These are phyloP conservation scores for Schizothecium vesticola DNA, from an alignment of 495 filamentous ascomycete species.

Conservation along the genomic window DNA sequence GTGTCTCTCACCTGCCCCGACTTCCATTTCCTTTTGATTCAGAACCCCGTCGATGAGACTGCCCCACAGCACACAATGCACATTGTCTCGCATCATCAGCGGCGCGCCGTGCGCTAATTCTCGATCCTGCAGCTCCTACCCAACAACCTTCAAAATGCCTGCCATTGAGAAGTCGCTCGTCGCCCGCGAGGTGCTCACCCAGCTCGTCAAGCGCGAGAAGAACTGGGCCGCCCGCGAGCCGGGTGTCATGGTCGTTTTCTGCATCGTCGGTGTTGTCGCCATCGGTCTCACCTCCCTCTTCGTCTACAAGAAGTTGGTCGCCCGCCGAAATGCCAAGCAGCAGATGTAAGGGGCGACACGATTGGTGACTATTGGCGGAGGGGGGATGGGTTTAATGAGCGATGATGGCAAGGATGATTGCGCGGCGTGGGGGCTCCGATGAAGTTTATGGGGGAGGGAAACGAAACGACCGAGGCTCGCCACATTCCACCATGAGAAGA, in stretches of 20 bases:
- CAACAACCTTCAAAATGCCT: slow-evolving; percentile 35
- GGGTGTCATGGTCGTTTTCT: slow-evolving; percentile 56
- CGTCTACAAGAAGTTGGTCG: slow-evolving; percentile 39
- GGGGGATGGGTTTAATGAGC: slow-evolving; percentile 4
- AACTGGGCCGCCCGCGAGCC: slow-evolving; percentile 48
- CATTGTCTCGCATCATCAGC: not conserved
- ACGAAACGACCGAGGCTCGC: not conserved
- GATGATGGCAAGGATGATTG: slow-evolving; percentile 2
- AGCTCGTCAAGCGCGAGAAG: slow-evolving; percentile 42
- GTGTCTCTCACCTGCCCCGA: not conserved
- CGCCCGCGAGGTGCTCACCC: slow-evolving; percentile 40
- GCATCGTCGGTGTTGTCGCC: slow-evolving; percentile 50
- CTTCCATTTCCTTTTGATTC: not conserved
- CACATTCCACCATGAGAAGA: not conserved
- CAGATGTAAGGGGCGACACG: slow-evolving; percentile 8
- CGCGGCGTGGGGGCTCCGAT: not conserved
- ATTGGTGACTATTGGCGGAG: not conserved
- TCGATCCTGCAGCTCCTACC: not conserved
- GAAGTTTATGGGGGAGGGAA: not conserved
- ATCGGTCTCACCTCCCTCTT: slow-evolving; percentile 42
- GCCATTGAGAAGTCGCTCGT: slow-evolving; percentile 43
- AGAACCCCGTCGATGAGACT: not conserved
- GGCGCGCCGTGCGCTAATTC: not conserved
- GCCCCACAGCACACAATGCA: not conserved
- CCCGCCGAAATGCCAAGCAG: slow-evolving; percentile 33